Percentiles rank a stretch among this genome's conserved stretches.
phyloP scores from a whole-genome alignment of 768 basidiomycete species.

The Russula sp. region DNA sequence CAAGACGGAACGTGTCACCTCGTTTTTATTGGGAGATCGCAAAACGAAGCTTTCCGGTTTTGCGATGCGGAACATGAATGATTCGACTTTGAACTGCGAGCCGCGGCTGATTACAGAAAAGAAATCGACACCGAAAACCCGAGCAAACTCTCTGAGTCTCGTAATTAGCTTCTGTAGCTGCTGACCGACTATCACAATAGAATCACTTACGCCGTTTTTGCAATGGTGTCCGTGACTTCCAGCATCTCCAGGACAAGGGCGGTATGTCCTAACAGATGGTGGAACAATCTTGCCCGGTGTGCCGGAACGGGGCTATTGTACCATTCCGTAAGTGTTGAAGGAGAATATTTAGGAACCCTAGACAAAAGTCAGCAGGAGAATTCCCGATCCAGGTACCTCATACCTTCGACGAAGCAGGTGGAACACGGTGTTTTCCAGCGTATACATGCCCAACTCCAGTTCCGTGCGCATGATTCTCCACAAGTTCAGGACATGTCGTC shows the following conservation, averaged over 20 bases:
- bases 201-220: conserved; percentile 76
- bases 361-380: neutral
- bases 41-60: conserved; percentile 93
- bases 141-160: conserved; percentile 78
- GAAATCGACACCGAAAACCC: conserved; percentile 97
- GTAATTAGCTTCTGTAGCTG: neutral
- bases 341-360: conserved; percentile 21
- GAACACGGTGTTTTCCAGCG: conserved; percentile 86
- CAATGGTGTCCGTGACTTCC: conserved; percentile 73
- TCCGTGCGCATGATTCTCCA: conserved; percentile 93
- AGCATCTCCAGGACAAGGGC: conserved; percentile 72
- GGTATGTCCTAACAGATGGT: conserved; percentile 60
- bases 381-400: conserved; percentile 18
- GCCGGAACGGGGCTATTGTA: conserved; percentile 61
- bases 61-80: conserved; percentile 95
- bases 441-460: conserved; percentile 67
- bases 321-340: conserved; percentile 46
- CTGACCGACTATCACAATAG: neutral
- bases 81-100: conserved; percentile 98
- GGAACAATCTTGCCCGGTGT: conserved; percentile 50
- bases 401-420: conserved; percentile 74
- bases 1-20: conserved; percentile 41
- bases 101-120: conserved; percentile 92
- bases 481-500: conserved; percentile 86
- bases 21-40: conserved; percentile 80